Evolutionary conservation across 2,329 filamentous ascomycete species (phyloP), one percentile per base, ranked within the genome.

Genomic region (Massarina eburnea): DNA sequence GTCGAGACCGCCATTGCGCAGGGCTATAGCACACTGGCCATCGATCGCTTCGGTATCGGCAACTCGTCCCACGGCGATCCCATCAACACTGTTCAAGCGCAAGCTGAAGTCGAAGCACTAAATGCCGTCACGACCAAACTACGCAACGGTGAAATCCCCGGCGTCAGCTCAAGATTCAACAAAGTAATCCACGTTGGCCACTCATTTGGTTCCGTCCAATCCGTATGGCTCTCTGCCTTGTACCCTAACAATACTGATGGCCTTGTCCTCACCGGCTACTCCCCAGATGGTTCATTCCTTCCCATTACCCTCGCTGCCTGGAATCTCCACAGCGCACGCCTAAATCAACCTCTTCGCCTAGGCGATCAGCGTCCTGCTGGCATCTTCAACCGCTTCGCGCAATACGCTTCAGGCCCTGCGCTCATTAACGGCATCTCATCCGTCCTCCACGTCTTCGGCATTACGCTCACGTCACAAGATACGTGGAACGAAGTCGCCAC

Each of bases 11-110:
- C 83, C 2, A 73, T 84, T 2, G 52, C 73, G 8, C 72, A 77
- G 30, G 79, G 79, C 32, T 85, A 80, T 70, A 80, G 77, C 24
- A 84, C 82, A 2, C 75, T 86, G 36, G 69, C 76, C 8, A 84
- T 78, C 66, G 83, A 87, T 65, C 80, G 83, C 15, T 76, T 85
- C 5, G 84, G 83, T 24, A 75, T 85, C 33, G 82, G 78, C 32
- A 69, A 73, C 46, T 84, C 81, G 1, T 77, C 77, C 4, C 80
- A 79, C 57, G 80, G 79, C 39, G 77, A 85, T 35, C 76, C 83
- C 1, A 59, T 85, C 57, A 76, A 79, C 54, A 78, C 82, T 61
- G 80, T 86, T 43, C 83, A 86, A 60, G 69, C 75, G 15, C 71
- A 65, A 45, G 73, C 82, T 33, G 81, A 86, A 61, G 68, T 84